These are phyloP conservation scores for Boletales sp. DNA, from an alignment of 768 basidiomycete species.

Conservation along the genomic window DNA sequence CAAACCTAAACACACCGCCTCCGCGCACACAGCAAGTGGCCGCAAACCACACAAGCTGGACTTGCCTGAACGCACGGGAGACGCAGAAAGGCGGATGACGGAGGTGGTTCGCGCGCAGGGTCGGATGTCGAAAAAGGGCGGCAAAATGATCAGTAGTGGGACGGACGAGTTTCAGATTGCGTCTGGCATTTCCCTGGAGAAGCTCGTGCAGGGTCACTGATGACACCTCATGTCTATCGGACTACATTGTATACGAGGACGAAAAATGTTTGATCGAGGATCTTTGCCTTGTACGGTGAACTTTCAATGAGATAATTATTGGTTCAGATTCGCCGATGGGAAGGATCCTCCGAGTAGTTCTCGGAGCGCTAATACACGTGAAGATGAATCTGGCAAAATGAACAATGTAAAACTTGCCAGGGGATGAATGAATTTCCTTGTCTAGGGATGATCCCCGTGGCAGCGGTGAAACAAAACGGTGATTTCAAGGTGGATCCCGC, in stretches of 20 bases:
- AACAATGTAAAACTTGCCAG: too few relatives aligned
- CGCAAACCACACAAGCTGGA: conserved; percentile 35
- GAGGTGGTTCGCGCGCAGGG: conserved; percentile 82
- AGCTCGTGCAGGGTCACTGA: conserved; percentile 39
- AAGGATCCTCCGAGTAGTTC: too few relatives aligned
- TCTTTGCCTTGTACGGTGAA: neutral
- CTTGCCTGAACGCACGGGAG: conserved; percentile 34
- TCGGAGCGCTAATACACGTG: too few relatives aligned
- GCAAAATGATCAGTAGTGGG: conserved; percentile 65
- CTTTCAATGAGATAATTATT: too few relatives aligned
- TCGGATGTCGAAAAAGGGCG: conserved; percentile 73
- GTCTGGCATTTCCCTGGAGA: conserved; percentile 58
- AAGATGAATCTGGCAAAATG: too few relatives aligned
- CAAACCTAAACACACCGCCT: neutral
- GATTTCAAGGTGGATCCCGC: too few relatives aligned
- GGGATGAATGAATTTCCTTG: too few relatives aligned
- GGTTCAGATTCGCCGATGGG: too few relatives aligned
- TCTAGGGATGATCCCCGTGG: too few relatives aligned
- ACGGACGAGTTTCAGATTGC: conserved; percentile 78
- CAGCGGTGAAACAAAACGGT: too few relatives aligned
- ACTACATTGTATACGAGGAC: too few relatives aligned
- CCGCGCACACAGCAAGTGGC: conserved; percentile 15
- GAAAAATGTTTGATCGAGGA: neutral
- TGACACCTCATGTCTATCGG: neutral
- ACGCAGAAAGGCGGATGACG: conserved; percentile 82